A percentile compares a stretch with the other conserved stretches of the same genome.
phyloP scores from a whole-genome alignment of 352 stramenopile genomes.

The Phytophthora brassicae region DNA sequence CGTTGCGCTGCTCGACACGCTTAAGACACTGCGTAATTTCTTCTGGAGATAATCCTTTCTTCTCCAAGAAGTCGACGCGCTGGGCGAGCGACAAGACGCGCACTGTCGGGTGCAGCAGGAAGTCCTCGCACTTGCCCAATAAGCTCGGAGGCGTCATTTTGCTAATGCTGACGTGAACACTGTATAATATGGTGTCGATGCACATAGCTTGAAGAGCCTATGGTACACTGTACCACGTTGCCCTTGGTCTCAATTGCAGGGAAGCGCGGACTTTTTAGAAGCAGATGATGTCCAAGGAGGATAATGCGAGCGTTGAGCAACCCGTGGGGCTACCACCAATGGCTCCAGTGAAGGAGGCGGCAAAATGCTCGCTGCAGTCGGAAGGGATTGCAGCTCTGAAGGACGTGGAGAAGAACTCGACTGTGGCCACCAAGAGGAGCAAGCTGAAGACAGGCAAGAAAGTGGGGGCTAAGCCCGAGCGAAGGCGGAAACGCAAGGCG shows the following conservation, averaged over 20 bases:
- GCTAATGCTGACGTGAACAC: slow-evolving; percentile 19
- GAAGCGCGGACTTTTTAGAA: too few relatives aligned
- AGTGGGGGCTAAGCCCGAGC: slow-evolving; percentile 8
- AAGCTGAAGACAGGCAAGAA: slow-evolving; percentile 15
- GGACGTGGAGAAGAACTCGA: slow-evolving; percentile 1
- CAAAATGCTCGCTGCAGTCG: neutral
- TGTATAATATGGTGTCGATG: neutral
- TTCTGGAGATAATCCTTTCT: slow-evolving; percentile 66
- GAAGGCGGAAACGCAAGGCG: slow-evolving; percentile 25
- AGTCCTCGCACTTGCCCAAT: slow-evolving; percentile 64
- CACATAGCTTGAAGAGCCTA: slow-evolving; percentile 2
- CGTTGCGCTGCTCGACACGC: slow-evolving; percentile 56
- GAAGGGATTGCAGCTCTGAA: neutral
- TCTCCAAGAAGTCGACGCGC: slow-evolving; percentile 74
- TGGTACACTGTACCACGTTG: neutral
- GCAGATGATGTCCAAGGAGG: too few relatives aligned
- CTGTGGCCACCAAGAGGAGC: slow-evolving; percentile 1
- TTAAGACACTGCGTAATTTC: slow-evolving; percentile 68
- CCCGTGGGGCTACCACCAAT: slow-evolving; percentile 2
- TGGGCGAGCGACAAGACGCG: slow-evolving; percentile 65
- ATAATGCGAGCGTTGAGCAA: neutral
- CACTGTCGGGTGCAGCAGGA: slow-evolving; percentile 67
- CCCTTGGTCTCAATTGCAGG: neutral
- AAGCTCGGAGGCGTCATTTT: slow-evolving; percentile 38
- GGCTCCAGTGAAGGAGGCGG: neutral